Conservation (phyloP, 345 rosid species). For the Orychophragmus violaceus region DNA sequence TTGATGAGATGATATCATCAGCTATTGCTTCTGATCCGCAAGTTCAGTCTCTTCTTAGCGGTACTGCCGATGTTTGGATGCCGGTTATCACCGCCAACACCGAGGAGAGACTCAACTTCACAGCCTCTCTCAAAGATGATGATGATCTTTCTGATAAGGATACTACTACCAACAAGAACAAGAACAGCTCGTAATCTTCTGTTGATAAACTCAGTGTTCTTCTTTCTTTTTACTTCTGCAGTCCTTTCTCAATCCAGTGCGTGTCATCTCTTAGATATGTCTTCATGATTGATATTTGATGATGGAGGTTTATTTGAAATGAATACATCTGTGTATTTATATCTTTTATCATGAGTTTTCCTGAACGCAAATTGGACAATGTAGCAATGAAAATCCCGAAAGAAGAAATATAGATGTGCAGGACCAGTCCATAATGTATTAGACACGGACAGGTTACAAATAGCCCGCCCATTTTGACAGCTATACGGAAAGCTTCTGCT, state of each 20-base stretch:
- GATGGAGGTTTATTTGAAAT: background rate
- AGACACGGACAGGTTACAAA: too few species aligned
- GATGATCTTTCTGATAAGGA: constrained; percentile 6
- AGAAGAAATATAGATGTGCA: too few species aligned
- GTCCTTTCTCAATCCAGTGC: background rate
- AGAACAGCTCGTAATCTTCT: constrained; percentile 3
- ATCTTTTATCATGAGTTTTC: constrained; percentile 3
- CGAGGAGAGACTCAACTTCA: constrained; percentile 61
- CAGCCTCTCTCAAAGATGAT: constrained; percentile 30
- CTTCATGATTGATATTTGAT: background rate
- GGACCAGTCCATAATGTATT: too few species aligned
- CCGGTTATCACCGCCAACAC: constrained; percentile 81
- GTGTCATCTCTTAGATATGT: too few species aligned
- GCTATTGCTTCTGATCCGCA: constrained; percentile 67
- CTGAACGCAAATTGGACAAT: constrained; percentile 1
- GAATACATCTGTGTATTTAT: background rate
- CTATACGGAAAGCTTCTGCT: too few species aligned
- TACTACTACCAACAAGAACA: background rate
- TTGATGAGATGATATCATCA: constrained; percentile 78
- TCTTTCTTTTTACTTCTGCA: too few species aligned
- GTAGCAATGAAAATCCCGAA: too few species aligned
- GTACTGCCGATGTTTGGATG: constrained; percentile 74
- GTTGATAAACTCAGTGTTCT: background rate
- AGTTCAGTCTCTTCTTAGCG: constrained; percentile 64
- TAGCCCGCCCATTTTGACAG: too few species aligned